phyloP scores from a whole-genome alignment of 2,329 filamentous ascomycete species.

The Fusarium sp. region DNA sequence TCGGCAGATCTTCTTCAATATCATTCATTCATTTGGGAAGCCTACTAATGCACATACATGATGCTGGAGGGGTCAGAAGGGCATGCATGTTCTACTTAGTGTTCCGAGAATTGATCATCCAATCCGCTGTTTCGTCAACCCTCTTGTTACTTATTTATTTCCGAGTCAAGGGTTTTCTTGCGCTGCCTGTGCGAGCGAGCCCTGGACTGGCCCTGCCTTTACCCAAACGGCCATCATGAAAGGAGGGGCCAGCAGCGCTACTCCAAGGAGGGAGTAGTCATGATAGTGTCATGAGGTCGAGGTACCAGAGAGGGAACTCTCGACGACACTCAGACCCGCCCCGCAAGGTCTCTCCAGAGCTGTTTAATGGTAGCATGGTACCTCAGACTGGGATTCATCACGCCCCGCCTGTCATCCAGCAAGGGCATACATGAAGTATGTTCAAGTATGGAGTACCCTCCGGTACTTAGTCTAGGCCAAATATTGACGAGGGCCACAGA shows the following conservation, averaged over 20 bases:
- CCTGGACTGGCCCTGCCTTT: constrained; percentile 21
- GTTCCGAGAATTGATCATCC: constrained; percentile 14
- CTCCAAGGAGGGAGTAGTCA: constrained; percentile 30
- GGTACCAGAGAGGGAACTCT: constrained; percentile 33
- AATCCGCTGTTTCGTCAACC: constrained; percentile 27
- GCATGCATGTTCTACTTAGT: constrained; percentile 14
- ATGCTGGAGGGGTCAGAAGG: constrained; percentile 34
- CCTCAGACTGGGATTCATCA: constrained; percentile 25
- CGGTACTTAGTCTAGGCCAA: constrained; percentile 17
- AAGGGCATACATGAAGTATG: constrained; percentile 29
- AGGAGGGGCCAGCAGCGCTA: constrained; percentile 33
- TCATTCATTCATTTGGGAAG: neutral
- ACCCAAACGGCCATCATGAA: constrained; percentile 28
- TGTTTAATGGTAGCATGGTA: constrained; percentile 31
- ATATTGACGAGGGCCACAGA: constrained; percentile 3
- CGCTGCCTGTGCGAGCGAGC: constrained; percentile 20
- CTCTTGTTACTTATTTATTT: constrained; percentile 24
- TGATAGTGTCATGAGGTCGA: constrained; percentile 36
- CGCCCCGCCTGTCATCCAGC: constrained; percentile 29
- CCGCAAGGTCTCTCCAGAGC: constrained; percentile 23
- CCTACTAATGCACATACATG: neutral
- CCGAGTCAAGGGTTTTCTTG: constrained; percentile 18
- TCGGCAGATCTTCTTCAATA: neutral
- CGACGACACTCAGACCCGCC: constrained; percentile 18
- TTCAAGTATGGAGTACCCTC: constrained; percentile 33